Percentiles rank a stretch among this genome's conserved stretches.
phyloP scores from a whole-genome alignment of 768 basidiomycete species.

The Strobilomyces echinocephalus region DNA sequence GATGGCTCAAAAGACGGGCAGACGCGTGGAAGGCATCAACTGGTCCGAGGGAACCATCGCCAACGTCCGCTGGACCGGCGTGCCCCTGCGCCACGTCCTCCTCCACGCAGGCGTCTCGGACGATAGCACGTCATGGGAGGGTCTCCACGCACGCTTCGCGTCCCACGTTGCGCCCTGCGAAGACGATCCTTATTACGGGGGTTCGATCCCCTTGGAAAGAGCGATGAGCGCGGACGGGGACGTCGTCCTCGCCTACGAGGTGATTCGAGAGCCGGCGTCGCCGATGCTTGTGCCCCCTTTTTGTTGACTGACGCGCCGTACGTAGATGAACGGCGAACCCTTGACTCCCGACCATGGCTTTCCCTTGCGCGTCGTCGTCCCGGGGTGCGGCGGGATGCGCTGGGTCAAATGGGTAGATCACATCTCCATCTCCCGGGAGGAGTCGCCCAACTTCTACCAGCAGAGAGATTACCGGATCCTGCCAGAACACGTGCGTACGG shows the following conservation, averaged over 20 bases:
- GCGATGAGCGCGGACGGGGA: conserved; percentile 44
- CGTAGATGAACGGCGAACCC: conserved; percentile 57
- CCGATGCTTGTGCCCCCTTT: neutral
- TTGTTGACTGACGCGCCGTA: neutral
- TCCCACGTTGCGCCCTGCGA: conserved; percentile 58
- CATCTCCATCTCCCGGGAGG: conserved; percentile 45
- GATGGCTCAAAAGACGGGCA: conserved; percentile 52
- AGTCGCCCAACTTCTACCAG: conserved; percentile 69
- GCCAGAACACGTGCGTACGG: conserved; percentile 41
- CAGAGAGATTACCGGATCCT: conserved; percentile 67
- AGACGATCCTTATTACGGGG: conserved; percentile 59
- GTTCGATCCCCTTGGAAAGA: conserved; percentile 53
- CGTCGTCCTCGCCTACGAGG: conserved; percentile 61
- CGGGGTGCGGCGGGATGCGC: conserved; percentile 63
- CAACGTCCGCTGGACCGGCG: conserved; percentile 65
- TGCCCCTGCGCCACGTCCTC: conserved; percentile 53
- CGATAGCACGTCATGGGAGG: conserved; percentile 14
- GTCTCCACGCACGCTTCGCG: conserved; percentile 54
- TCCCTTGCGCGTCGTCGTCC: conserved; percentile 63
- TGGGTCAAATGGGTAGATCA: conserved; percentile 77
- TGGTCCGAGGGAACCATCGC: conserved; percentile 70
- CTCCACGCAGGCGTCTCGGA: conserved; percentile 37
- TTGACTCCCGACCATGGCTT: conserved; percentile 60
- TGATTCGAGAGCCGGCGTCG: conserved; percentile 11
- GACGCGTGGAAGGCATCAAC: conserved; percentile 48